phyloP scores from a whole-genome alignment of 176 grass and related monocot genomes.

The Eragrostis nindensis region DNA sequence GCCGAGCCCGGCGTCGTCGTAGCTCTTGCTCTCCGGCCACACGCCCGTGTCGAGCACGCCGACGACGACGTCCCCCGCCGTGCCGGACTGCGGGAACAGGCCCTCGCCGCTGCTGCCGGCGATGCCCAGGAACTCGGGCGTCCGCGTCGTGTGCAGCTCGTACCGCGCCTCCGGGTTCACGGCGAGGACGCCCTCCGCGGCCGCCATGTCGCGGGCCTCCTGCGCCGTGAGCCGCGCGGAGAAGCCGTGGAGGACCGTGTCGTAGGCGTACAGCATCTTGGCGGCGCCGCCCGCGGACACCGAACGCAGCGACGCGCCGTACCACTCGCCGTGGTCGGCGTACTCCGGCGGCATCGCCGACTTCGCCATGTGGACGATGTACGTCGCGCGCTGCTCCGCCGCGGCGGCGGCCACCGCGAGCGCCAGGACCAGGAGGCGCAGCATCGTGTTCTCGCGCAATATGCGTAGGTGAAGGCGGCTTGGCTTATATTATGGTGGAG shows the following conservation, averaged over 20 bases:
- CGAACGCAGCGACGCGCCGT: constrained; percentile 72
- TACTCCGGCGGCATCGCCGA: constrained; percentile 72
- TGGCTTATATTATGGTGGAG: constrained; percentile 4
- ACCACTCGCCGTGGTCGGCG: constrained; percentile 74
- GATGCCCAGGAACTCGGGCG: constrained; percentile 86
- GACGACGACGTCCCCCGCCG: constrained; percentile 67
- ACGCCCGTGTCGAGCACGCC: constrained; percentile 83
- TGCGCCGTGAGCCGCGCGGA: constrained; percentile 62
- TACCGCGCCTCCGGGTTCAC: constrained; percentile 74
- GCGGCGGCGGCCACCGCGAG: constrained; percentile 7
- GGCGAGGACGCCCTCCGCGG: constrained; percentile 50
- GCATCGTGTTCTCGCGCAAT: not conserved
- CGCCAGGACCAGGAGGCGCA: not conserved
- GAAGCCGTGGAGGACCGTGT: constrained; percentile 82
- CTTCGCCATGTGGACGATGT: constrained; percentile 95
- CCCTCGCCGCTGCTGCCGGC: constrained; percentile 29
- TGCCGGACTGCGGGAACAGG: constrained; percentile 57
- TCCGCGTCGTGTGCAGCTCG: constrained; percentile 89
- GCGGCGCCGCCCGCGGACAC: constrained; percentile 48
- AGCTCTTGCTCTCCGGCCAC: constrained; percentile 91
- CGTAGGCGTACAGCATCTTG: constrained; percentile 82
- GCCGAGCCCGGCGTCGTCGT: constrained; percentile 62
- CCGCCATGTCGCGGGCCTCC: constrained; percentile 55
- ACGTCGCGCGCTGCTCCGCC: constrained; percentile 47
- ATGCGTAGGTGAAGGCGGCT: not conserved